These are phyloP conservation scores for Plenodomus tracheiphilus DNA, from an alignment of 2,329 filamentous ascomycete species.

Conservation along the genomic window DNA sequence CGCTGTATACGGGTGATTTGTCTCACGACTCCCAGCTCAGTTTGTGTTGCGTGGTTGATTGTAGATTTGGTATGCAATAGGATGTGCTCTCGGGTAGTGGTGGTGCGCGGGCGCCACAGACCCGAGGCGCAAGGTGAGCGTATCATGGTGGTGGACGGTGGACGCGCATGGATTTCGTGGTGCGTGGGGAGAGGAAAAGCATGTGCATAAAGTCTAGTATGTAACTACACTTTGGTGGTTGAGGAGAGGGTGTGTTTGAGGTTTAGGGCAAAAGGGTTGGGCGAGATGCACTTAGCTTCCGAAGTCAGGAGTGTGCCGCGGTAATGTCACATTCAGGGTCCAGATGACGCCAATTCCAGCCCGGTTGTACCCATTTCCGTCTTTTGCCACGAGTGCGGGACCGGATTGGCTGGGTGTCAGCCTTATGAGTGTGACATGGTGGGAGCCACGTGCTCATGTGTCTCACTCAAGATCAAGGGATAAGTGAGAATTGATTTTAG, in stretches of 20 bases:
- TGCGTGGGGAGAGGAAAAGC: background rate
- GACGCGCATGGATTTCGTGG: slow-evolving; percentile 9
- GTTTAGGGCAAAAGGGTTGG: too few relatives aligned
- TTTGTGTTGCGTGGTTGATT: too few relatives aligned
- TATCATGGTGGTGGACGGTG: slow-evolving; percentile 34
- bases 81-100: too few relatives aligned
- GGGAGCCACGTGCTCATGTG: background rate
- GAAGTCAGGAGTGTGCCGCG: slow-evolving; percentile 2
- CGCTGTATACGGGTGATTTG: too few relatives aligned
- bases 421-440: background rate
- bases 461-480: too few relatives aligned
- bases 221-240: too few relatives aligned
- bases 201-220: too few relatives aligned
- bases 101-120: slow-evolving; percentile 29
- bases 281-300: too few relatives aligned
- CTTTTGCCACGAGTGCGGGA: background rate
- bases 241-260: too few relatives aligned
- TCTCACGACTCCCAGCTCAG: too few relatives aligned
- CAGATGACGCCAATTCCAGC: background rate
- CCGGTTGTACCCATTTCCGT: background rate
- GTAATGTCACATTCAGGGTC: background rate
- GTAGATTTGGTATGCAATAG: too few relatives aligned
- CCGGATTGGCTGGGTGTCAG: background rate
- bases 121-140: slow-evolving; percentile 32
- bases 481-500: too few relatives aligned